A percentile compares a stretch with the other conserved stretches of the same genome.
phyloP scores from a whole-genome alignment of 345 rosid species.

The Aegle marmelos region DNA sequence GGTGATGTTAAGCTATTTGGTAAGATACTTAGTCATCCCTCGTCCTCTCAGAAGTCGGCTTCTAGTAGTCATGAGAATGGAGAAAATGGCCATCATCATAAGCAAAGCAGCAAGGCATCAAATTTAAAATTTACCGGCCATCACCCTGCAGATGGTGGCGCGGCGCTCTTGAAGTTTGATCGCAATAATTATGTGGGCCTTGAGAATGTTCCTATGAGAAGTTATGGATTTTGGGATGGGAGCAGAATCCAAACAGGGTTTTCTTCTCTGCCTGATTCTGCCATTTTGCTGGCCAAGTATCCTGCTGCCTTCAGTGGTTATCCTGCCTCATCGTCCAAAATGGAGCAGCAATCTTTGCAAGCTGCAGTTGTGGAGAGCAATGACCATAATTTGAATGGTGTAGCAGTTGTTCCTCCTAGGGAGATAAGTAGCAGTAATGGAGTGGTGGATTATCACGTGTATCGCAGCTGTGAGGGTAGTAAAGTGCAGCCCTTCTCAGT shows the following conservation, averaged over 20 bases:
- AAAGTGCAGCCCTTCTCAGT: slow-evolving; percentile 40
- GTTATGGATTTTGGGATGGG: slow-evolving; percentile 89
- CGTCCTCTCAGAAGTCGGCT: slow-evolving; percentile 25
- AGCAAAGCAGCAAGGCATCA: slow-evolving; percentile 36
- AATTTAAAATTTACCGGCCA: slow-evolving; percentile 37
- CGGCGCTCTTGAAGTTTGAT: slow-evolving; percentile 42
- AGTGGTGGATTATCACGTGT: slow-evolving; percentile 42
- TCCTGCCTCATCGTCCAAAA: slow-evolving; percentile 28
- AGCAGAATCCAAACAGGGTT: slow-evolving; percentile 70
- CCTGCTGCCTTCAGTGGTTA: slow-evolving; percentile 65
- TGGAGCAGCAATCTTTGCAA: slow-evolving; percentile 41
- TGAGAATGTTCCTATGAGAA: slow-evolving; percentile 61
- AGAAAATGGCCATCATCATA: slow-evolving; percentile 33
- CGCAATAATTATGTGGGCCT: slow-evolving; percentile 36
- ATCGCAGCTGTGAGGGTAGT: slow-evolving; percentile 29
- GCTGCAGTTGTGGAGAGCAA: slow-evolving; percentile 29
- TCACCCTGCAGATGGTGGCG: slow-evolving; percentile 26
- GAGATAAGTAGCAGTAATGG: slow-evolving; percentile 41
- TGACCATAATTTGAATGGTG: slow-evolving; percentile 32
- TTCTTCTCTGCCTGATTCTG: slow-evolving; percentile 73
- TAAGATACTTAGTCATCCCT: slow-evolving; percentile 56
- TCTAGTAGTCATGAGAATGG: slow-evolving; percentile 29
- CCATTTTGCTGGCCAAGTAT: slow-evolving; percentile 61
- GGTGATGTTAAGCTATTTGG: slow-evolving; percentile 89
- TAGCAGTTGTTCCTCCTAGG: slow-evolving; percentile 28